Evolutionary conservation across 306 rosid genomes (phyloP).

Genomic region (Vachellia pachyceras): DNA sequence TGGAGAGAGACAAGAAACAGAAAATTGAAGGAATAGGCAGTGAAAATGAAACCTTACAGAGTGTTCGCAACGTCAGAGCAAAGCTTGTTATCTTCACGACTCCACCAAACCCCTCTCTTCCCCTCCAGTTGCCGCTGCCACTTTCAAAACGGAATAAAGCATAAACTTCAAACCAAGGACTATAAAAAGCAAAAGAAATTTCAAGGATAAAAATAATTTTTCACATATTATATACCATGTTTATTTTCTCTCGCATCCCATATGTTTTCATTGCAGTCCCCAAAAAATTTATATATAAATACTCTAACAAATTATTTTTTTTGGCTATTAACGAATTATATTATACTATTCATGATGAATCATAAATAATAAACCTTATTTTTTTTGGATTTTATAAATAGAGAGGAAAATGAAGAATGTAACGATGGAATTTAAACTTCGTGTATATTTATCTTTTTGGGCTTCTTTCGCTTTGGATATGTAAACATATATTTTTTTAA

Average conservation of each 20-base stretch:
- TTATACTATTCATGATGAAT: too few relatives aligned
- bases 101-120: constrained; percentile 1
- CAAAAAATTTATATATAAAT: too few relatives aligned
- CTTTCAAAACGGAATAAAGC: constrained; percentile 44
- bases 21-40: background rate
- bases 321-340: too few relatives aligned
- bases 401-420: too few relatives aligned
- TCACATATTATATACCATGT: background rate
- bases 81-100: constrained; percentile 27
- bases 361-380: too few relatives aligned
- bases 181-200: background rate
- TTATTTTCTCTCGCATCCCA: too few relatives aligned
- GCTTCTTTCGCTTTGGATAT: background rate
- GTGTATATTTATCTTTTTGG: too few relatives aligned
- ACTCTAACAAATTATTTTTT: too few relatives aligned
- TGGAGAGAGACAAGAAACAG: background rate
- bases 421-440: background rate
- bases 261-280: too few relatives aligned
- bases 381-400: too few relatives aligned
- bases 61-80: constrained; percentile 28
- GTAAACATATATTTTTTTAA: background rate
- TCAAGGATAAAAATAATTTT: too few relatives aligned
- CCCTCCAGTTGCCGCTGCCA: constrained; percentile 53
- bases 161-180: background rate
- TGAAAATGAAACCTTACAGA: constrained; percentile 12